Evolutionary conservation across 768 basidiomycete species (phyloP), one percentile per base, ranked within the genome.

Genomic region (Termitomyces sp.): DNA sequence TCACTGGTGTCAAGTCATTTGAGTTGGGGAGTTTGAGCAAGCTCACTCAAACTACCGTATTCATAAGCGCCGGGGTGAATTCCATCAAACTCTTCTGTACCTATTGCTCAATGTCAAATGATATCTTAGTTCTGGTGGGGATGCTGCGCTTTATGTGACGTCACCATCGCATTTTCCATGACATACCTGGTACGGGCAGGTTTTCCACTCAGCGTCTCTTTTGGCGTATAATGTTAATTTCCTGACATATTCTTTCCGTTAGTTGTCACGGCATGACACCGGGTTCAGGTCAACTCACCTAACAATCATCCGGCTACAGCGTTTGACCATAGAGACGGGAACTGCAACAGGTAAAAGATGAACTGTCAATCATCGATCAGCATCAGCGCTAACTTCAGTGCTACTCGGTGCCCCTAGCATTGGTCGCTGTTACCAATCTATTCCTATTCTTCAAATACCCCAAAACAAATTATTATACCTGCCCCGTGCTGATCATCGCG

Each of bases 321-420:
- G 65, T 13, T 43, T 70, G 18, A 65, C 63, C 6, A 61, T 70
- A 18, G 68, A 68, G 40, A 67, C 66, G 16, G 67, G 67, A 27
- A 56, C 64, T 7, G 52, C 64, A 5, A 69, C 66, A 48, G 65
- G 68, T 66, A 63, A 27, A n/a, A 2, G 11, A 27, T 5, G 11
- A 31, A n/a, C 13, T 20, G 3, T n/a, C 39, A 16, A n/a, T 3
- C 2, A 20, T 12, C 15, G 3, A 4, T 31, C 7, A 12, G 20
- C 20, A 15, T 12, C 29, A 12, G 46, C 15, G n/a, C 49, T 42
- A 20, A 58, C 3, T 38, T 20, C 7, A 15, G 27, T 36, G n/a
- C 52, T n/a, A n/a, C n/a, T n/a, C n/a, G n/a, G n/a, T n/a, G n/a
- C n/a, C n/a, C n/a, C n/a, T n/a, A 64, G 66, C 68, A n/a, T 44